Evolutionary conservation across 371 early-diverging fungal genomes (phyloP).

Genomic region (Amoeboaphelidium protococcarum): DNA sequence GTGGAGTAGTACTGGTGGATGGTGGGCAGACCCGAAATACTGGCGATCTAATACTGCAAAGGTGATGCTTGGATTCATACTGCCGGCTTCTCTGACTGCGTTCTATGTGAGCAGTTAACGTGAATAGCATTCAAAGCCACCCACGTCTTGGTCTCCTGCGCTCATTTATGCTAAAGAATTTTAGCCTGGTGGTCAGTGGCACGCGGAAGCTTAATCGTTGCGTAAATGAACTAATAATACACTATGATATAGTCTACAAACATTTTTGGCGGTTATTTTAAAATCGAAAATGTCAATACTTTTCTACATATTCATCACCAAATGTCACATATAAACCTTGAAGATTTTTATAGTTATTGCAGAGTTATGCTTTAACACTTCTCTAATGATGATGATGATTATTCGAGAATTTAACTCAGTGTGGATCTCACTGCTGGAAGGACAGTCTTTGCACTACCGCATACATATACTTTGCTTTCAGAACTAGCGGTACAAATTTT

Average conservation of each 20-base stretch:
- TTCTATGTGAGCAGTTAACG: not conserved
- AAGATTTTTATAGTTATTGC: no score
- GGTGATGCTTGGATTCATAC: not conserved
- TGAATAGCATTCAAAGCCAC: not conserved
- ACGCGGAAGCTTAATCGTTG: not conserved
- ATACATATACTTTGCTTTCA: not conserved
- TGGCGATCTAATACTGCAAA: not conserved
- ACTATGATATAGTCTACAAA: no score
- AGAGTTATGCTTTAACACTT: no score
- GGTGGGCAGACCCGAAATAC: not conserved
- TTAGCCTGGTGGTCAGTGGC: not conserved
- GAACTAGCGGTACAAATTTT: not conserved
- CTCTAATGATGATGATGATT: no score
- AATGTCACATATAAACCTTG: no score
- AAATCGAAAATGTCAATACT: no score
- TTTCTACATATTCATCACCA: no score
- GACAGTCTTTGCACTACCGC: not conserved
- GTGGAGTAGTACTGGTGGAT: not conserved
- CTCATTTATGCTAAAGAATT: not conserved
- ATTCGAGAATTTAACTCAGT: no score
- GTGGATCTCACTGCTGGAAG: no score
- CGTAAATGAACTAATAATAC: no score
- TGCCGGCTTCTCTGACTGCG: not conserved
- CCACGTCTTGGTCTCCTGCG: not conserved
- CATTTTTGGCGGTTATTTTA: no score